These are phyloP conservation scores for Colletotrichum phormii DNA, from an alignment of 2,329 filamentous ascomycete species.

Conservation along the genomic window DNA sequence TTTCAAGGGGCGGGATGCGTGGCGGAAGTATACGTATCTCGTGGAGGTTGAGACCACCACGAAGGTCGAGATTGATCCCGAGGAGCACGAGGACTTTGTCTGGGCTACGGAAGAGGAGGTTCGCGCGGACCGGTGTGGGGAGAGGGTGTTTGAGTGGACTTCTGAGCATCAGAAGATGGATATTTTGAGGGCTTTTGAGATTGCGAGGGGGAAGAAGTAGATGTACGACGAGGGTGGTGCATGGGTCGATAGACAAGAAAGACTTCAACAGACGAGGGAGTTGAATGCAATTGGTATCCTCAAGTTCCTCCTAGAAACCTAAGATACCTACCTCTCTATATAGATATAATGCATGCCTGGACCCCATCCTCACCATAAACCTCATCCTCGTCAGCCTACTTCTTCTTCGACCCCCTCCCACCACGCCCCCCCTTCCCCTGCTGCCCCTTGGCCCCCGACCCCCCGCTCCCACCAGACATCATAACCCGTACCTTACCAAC, in stretches of 20 bases:
- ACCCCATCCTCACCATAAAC: background rate
- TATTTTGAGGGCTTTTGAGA: constrained; percentile 31
- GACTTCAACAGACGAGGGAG: background rate
- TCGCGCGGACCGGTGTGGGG: constrained; percentile 20
- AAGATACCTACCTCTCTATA: background rate
- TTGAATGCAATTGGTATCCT: background rate
- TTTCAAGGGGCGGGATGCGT: constrained; percentile 33
- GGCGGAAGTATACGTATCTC: constrained; percentile 50
- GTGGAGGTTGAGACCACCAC: constrained; percentile 45
- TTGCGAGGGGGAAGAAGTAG: constrained; percentile 4
- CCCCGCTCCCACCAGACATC: constrained; percentile 69
- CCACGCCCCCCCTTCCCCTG: constrained; percentile 47
- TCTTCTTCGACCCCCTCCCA: constrained; percentile 58
- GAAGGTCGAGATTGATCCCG: constrained; percentile 46
- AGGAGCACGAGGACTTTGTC: constrained; percentile 53
- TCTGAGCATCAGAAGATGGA: constrained; percentile 35
- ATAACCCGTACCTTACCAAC: constrained; percentile 85
- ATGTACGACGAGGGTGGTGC: background rate
- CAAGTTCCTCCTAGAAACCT: background rate
- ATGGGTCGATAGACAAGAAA: background rate
- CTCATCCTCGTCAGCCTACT: constrained; percentile 22
- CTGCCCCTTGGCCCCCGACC: constrained; percentile 51
- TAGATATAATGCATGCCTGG: background rate
- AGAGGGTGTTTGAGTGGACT: constrained; percentile 31
- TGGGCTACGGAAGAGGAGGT: constrained; percentile 55